Conservation (phyloP, 352 stramenopile species). For the Pythium monospermum region DNA sequence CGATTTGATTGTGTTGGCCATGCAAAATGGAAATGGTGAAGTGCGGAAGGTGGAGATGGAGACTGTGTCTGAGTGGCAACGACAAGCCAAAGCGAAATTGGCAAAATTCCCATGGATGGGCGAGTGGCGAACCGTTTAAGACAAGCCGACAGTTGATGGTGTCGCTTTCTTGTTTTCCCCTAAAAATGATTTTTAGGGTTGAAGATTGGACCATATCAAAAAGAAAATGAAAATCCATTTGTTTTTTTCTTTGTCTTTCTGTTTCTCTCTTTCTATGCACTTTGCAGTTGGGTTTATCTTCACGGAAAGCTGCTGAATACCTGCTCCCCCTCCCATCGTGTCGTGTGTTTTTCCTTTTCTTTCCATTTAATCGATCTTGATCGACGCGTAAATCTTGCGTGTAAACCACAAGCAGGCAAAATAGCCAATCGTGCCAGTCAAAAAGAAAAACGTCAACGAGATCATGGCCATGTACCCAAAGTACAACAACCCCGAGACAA, state of each 20-base stretch:
- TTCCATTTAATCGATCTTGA: conserved; percentile 93
- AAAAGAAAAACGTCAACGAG: conserved; percentile 96
- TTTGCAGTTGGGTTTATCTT: too few relatives aligned
- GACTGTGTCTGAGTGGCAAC: conserved; percentile 45
- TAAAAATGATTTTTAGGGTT: too few relatives aligned
- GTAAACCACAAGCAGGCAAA: conserved; percentile 99
- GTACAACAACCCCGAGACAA: conserved; percentile 94
- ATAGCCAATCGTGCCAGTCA: conserved; percentile 96
- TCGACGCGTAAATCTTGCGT: conserved; percentile 97
- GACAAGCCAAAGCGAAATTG: conserved; percentile 33
- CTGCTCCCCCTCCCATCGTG: not conserved
- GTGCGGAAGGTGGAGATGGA: conserved; percentile 28
- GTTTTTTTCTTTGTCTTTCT: conserved; percentile 3
- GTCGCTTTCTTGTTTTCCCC: not conserved
- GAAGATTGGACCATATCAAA: too few relatives aligned
- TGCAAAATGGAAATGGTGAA: conserved; percentile 3
- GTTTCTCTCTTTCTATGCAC: too few relatives aligned
- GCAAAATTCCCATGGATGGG: conserved; percentile 49
- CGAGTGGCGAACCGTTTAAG: conserved; percentile 76
- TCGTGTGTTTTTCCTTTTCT: too few relatives aligned
- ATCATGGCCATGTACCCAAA: conserved; percentile 99
- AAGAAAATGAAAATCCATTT: conserved; percentile 21
- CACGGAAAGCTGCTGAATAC: too few relatives aligned
- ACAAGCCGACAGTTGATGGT: not conserved
- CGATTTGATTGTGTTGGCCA: conserved; percentile 59